These are phyloP conservation scores for Mortierella sp. DNA, from an alignment of 371 early-diverging fungal genomes.

Conservation along the genomic window DNA sequence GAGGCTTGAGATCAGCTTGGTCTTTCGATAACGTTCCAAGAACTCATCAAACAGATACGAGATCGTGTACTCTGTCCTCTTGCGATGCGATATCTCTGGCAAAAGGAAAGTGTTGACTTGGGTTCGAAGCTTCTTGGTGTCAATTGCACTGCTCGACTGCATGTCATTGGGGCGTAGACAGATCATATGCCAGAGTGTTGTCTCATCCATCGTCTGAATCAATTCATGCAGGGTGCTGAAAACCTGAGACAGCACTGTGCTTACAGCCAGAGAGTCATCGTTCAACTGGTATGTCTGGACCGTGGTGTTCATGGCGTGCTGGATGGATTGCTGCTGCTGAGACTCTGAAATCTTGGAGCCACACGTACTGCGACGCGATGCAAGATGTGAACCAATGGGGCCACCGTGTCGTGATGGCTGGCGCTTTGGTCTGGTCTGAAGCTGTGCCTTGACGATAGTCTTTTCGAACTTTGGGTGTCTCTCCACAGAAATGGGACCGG, in stretches of 20 bases:
- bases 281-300: conserved; percentile 64
- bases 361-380: conserved; percentile 10
- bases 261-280: conserved; percentile 14
- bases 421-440: conserved; percentile 64
- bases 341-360: conserved; percentile 5
- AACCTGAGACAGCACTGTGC: conserved; percentile 66
- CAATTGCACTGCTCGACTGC: conserved; percentile 64
- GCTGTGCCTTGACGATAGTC: conserved; percentile 72
- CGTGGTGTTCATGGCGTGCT: conserved; percentile 61
- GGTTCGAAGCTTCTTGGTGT: conserved; percentile 60
- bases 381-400: conserved; percentile 5
- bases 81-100: conserved; percentile 69
- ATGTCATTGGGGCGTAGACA: conserved; percentile 85
- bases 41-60: conserved; percentile 74
- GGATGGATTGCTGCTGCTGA: conserved; percentile 1
- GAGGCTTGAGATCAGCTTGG: conserved; percentile 56
- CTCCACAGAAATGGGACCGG: conserved; percentile 60
- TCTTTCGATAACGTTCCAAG: conserved; percentile 71
- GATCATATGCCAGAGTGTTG: conserved; percentile 87
- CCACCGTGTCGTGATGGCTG: conserved; percentile 48
- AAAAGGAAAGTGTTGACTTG: conserved; percentile 76
- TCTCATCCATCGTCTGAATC: conserved; percentile 83
- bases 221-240: conserved; percentile 75
- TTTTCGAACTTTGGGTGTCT: conserved; percentile 68
- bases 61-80: conserved; percentile 72